Evolutionary conservation across 208 protist species (phyloP).

Genomic region (Leishmania major): DNA sequence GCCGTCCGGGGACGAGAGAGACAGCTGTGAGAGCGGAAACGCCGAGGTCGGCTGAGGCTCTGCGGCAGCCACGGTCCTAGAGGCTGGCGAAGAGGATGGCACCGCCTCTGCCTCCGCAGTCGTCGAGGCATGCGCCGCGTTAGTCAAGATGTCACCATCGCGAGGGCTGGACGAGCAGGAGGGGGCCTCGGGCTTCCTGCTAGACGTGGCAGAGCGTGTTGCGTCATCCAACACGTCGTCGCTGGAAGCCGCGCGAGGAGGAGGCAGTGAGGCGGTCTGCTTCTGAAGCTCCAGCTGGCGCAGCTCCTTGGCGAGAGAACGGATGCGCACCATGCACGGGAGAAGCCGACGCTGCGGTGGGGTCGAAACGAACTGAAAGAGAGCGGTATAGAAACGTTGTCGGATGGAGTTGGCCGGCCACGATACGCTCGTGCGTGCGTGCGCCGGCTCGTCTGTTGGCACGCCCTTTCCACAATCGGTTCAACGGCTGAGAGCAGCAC

Average conservation of each 20-base stretch:
- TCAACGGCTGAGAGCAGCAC: background rate
- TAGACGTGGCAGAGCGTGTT: background rate
- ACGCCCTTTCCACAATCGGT: background rate
- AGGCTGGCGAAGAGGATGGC: constrained; percentile 5
- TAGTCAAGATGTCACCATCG: background rate
- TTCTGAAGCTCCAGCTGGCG: constrained; percentile 29
- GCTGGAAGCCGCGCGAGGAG: background rate
- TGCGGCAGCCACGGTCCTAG: background rate
- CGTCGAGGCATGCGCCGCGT: background rate
- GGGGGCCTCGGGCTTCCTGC: background rate
- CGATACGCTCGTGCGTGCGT: background rate
- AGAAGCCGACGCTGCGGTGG: background rate
- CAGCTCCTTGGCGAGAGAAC: constrained; percentile 39
- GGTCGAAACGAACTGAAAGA: background rate
- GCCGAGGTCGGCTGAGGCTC: background rate
- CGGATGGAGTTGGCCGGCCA: background rate
- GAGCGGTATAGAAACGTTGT: background rate
- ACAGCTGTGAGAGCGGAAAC: background rate
- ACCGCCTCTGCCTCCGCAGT: background rate
- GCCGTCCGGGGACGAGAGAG: background rate
- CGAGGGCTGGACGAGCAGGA: constrained; percentile 4
- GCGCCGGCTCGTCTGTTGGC: background rate
- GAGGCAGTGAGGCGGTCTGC: constrained; percentile 5
- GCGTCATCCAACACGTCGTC: background rate
- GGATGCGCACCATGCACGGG: constrained; percentile 21